Evolutionary conservation across 179 eudicot genomes (phyloP).

Genomic region (Carnegiea gigantea): DNA sequence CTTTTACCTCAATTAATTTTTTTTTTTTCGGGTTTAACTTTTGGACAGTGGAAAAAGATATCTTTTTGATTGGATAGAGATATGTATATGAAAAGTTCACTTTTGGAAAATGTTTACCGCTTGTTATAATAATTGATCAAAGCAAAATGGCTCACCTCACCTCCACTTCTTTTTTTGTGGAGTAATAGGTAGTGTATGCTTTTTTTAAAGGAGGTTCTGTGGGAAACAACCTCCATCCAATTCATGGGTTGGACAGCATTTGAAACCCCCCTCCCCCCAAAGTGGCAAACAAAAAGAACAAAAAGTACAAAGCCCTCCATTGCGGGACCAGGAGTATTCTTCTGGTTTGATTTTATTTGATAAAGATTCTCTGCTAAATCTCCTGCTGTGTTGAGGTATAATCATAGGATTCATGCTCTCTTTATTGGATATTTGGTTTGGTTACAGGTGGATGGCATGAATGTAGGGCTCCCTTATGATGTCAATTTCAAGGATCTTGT

Average conservation of each 20-base stretch:
- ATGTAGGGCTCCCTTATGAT: constrained; percentile 51
- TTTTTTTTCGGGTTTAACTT: no score
- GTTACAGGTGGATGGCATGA: constrained; percentile 57
- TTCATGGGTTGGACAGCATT: neutral
- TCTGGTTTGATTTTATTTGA: no score
- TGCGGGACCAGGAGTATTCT: no score
- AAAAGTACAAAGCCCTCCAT: no score
- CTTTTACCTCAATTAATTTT: no score
- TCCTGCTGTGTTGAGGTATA: constrained; percentile 2
- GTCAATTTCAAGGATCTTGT: constrained; percentile 68
- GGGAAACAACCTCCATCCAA: neutral
- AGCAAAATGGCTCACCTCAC: neutral
- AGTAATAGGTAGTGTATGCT: neutral
- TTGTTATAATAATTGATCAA: no score
- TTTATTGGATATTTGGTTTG: constrained; percentile 30
- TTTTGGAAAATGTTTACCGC: neutral
- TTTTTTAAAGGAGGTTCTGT: neutral
- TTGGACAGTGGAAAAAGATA: no score
- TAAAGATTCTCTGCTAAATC: neutral
- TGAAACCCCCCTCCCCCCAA: neutral
- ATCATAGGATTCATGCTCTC: constrained; percentile 9
- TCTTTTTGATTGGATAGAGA: no score
- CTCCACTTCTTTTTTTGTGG: neutral
- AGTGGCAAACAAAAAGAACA: no score
- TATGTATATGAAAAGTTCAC: no score